A percentile compares a stretch with the other conserved stretches of the same genome.
phyloP scores from a whole-genome alignment of 2,329 filamentous ascomycete genomes.

The Talaromyces sp. region DNA sequence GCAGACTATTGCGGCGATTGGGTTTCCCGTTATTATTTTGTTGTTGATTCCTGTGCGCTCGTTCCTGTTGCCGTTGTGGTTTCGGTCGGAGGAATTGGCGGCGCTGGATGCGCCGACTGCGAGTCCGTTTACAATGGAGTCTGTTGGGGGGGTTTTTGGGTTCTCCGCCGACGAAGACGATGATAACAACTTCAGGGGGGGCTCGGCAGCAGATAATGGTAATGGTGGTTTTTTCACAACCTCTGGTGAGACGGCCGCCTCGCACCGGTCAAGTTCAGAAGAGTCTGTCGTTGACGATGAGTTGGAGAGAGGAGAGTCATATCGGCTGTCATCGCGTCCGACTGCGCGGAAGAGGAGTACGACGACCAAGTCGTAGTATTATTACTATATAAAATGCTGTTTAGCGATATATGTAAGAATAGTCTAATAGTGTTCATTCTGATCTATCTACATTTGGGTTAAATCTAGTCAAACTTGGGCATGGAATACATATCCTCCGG shows the following conservation, averaged over 20 bases:
- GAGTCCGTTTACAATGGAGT: constrained; percentile 71
- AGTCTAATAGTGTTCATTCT: not conserved
- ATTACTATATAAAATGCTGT: not conserved
- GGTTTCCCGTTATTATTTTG: constrained; percentile 72
- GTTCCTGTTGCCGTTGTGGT: constrained; percentile 58
- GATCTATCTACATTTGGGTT: not conserved
- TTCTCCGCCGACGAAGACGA: constrained; percentile 24
- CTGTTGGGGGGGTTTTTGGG: constrained; percentile 61
- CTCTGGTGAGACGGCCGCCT: constrained; percentile 13
- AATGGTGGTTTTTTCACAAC: constrained; percentile 13
- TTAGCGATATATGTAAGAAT: not conserved
- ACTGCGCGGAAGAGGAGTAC: constrained; percentile 11
- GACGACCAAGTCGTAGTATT: constrained; percentile 3
- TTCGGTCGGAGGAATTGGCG: constrained; percentile 57
- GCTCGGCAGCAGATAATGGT: constrained; percentile 13
- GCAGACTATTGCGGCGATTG: constrained; percentile 76
- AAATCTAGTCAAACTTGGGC: constrained; percentile 34
- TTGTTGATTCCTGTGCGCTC: constrained; percentile 63
- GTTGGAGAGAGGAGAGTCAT: constrained; percentile 38
- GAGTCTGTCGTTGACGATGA: constrained; percentile 33
- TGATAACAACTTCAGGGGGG: not conserved
- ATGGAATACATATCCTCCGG: constrained; percentile 50
- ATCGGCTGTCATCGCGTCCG: constrained; percentile 22
- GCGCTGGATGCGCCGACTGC: constrained; percentile 70
- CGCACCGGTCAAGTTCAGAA: constrained; percentile 4